Percentiles rank a stretch among this genome's conserved stretches.
phyloP scores from a whole-genome alignment of 2,329 filamentous ascomycete species.

The Pestalotiopsis sp. region DNA sequence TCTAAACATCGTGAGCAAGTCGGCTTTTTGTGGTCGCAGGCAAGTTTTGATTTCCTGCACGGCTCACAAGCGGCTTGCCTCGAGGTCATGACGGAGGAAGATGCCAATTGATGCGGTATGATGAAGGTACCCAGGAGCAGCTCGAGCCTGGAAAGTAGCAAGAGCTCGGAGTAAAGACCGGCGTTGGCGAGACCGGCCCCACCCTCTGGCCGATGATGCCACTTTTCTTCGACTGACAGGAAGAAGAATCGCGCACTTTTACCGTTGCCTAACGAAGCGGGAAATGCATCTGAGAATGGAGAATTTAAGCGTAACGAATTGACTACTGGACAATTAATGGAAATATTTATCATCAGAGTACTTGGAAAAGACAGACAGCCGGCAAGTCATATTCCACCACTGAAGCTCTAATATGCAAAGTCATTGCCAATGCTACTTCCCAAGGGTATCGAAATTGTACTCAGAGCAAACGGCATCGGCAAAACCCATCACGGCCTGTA shows the following conservation, averaged over 20 bases:
- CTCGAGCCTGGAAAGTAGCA: background rate
- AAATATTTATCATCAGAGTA: too few relatives aligned
- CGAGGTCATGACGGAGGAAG: slow-evolving; percentile 14
- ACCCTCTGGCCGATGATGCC: too few relatives aligned
- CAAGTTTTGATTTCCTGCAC: slow-evolving; percentile 27
- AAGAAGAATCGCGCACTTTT: too few relatives aligned
- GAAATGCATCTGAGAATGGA: too few relatives aligned
- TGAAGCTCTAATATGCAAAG: too few relatives aligned
- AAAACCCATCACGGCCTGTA: background rate
- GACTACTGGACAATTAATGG: too few relatives aligned
- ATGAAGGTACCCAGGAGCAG: background rate
- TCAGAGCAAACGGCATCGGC: background rate
- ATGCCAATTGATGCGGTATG: background rate
- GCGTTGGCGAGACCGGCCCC: background rate
- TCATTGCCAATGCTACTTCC: too few relatives aligned
- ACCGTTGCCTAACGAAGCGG: too few relatives aligned
- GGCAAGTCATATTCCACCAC: too few relatives aligned
- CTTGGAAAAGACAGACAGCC: too few relatives aligned
- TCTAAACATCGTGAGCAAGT: slow-evolving; percentile 25
- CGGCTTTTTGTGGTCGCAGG: slow-evolving; percentile 26
- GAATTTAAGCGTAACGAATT: too few relatives aligned
- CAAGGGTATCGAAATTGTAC: background rate
- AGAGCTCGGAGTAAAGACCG: background rate
- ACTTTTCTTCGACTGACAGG: too few relatives aligned
- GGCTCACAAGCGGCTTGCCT: slow-evolving; percentile 28